Percentiles rank a stretch among this genome's conserved stretches.
Conservation (phyloP, 208 protist genomes). For the Strigomonas culicis region DNA sequence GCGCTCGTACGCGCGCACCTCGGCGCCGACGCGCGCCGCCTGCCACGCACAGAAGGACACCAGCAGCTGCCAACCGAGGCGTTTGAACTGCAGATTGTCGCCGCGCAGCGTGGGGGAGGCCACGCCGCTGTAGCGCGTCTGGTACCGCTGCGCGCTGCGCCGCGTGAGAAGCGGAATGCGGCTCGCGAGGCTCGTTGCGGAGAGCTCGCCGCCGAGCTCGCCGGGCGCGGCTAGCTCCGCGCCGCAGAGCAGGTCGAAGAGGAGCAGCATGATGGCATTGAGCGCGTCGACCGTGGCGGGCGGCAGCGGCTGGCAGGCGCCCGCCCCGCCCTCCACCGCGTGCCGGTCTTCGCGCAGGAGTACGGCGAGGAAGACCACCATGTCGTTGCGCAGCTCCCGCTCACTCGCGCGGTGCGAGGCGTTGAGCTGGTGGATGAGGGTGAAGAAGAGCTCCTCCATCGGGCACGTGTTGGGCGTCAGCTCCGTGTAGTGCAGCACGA, state of each 20-base stretch:
- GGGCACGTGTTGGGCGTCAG: slow-evolving; percentile 22
- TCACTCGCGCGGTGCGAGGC: slow-evolving; percentile 39
- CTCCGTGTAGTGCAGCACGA: slow-evolving; percentile 37
- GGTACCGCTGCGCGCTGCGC: slow-evolving; percentile 26
- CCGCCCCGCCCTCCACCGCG: not conserved
- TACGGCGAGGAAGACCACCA: slow-evolving; percentile 40
- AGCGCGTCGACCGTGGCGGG: slow-evolving; percentile 43
- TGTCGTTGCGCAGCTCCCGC: slow-evolving; percentile 66
- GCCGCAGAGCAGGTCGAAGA: slow-evolving; percentile 72
- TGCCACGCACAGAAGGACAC: slow-evolving; percentile 67
- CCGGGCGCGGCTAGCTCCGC: slow-evolving; percentile 39
- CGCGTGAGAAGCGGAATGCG: slow-evolving; percentile 21
- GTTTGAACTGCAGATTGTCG: slow-evolving; percentile 68
- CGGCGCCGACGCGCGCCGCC: slow-evolving; percentile 25
- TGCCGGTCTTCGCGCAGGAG: slow-evolving; percentile 29
- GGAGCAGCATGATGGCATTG: slow-evolving; percentile 42
- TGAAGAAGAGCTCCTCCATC: slow-evolving; percentile 54
- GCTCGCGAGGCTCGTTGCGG: not conserved
- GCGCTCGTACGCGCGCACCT: not conserved
- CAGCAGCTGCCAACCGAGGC: slow-evolving; percentile 72
- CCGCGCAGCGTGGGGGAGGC: slow-evolving; percentile 46
- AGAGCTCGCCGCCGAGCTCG: not conserved
- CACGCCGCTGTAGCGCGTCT: slow-evolving; percentile 52
- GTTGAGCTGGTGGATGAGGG: slow-evolving; percentile 53
- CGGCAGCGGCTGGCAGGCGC: not conserved